A percentile compares a stretch with the other conserved stretches of the same genome.
phyloP scores from a whole-genome alignment of 805 yeast species.

The Helenozyma rhizophorensis region DNA sequence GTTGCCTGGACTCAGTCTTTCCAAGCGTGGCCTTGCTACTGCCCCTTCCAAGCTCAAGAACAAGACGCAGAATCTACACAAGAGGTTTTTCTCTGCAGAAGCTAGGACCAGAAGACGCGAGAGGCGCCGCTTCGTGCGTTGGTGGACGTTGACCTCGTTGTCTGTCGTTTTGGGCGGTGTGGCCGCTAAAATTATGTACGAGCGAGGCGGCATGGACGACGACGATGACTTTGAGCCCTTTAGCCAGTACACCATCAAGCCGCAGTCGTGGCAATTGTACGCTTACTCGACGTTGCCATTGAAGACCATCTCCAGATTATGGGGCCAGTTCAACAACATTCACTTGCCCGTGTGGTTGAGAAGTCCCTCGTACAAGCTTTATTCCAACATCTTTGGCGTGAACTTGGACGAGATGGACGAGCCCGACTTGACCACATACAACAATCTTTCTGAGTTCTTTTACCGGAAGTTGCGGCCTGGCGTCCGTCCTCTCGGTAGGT shows the following conservation, averaged over 20 bases:
- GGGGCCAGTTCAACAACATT: slow-evolving; percentile 89
- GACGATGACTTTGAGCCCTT: slow-evolving; percentile 23
- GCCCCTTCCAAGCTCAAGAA: slow-evolving; percentile 34
- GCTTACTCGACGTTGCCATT: slow-evolving; percentile 88
- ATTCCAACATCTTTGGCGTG: slow-evolving; percentile 79
- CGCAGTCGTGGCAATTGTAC: slow-evolving; percentile 85
- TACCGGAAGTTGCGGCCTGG: slow-evolving; percentile 78
- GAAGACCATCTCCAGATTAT: slow-evolving; percentile 82
- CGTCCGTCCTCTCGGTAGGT: slow-evolving; percentile 65
- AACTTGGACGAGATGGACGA: slow-evolving; percentile 86
- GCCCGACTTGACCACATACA: slow-evolving; percentile 68
- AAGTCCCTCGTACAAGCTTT: slow-evolving; percentile 72
- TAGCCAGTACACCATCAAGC: slow-evolving; percentile 45
- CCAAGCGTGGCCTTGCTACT: slow-evolving; percentile 29
- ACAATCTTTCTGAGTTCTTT: slow-evolving; percentile 86
- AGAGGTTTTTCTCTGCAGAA: slow-evolving; percentile 39
- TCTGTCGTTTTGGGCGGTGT: slow-evolving; percentile 52
- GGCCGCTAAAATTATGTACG: slow-evolving; percentile 42
- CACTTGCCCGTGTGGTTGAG: slow-evolving; percentile 87
- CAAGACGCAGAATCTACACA: slow-evolving; percentile 34
- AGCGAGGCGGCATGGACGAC: slow-evolving; percentile 25
- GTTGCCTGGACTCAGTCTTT: slow-evolving; percentile 19
- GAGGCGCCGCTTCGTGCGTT: slow-evolving; percentile 38
- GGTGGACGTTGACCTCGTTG: slow-evolving; percentile 55
- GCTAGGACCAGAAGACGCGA: slow-evolving; percentile 38